phyloP scores from a whole-genome alignment of 164 flowering plant species.

The Berberis thunbergii region DNA sequence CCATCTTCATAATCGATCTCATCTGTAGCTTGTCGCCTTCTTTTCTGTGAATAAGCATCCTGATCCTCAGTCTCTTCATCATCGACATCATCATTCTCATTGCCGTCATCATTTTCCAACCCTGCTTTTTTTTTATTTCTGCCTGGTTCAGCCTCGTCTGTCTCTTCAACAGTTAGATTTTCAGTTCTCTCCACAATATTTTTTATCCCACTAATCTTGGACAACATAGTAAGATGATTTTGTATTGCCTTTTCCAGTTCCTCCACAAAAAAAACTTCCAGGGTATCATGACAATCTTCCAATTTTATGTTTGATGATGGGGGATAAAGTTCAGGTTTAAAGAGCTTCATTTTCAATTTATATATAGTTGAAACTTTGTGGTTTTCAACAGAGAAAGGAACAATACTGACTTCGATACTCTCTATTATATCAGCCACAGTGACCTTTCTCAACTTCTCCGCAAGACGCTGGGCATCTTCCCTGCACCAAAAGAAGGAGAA shows the following conservation, averaged over 20 bases:
- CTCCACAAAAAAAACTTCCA: slow-evolving; percentile 31
- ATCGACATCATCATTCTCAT: slow-evolving; percentile 31
- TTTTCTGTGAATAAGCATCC: slow-evolving; percentile 54
- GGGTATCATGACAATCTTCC: slow-evolving; percentile 38
- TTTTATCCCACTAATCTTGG: slow-evolving; percentile 60
- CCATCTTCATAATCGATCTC: slow-evolving; percentile 81
- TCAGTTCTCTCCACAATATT: slow-evolving; percentile 20
- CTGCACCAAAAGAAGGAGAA: slow-evolving; percentile 24
- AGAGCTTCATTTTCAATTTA: slow-evolving; percentile 58
- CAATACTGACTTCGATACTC: slow-evolving; percentile 54
- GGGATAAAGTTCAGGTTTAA: slow-evolving; percentile 37
- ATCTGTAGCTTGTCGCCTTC: slow-evolving; percentile 49
- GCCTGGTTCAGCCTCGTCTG: slow-evolving; percentile 27
- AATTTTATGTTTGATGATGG: slow-evolving; percentile 31
- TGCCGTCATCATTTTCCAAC: slow-evolving; percentile 27
- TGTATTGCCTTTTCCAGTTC: slow-evolving; percentile 61
- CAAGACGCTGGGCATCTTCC: slow-evolving; percentile 53
- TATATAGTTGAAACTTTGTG: slow-evolving; percentile 35
- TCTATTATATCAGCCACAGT: slow-evolving; percentile 64
- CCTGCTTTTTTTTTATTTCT: slow-evolving; percentile 1
- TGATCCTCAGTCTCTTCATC: slow-evolving; percentile 59
- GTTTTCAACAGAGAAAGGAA: slow-evolving; percentile 31
- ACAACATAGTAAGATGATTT: slow-evolving; percentile 38
- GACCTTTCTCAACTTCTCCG: slow-evolving; percentile 60
- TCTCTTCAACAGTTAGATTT: slow-evolving; percentile 22